Conservation (phyloP, 2,329 filamentous ascomycete species). For the Chrysoporthe deuterocubensis region DNA sequence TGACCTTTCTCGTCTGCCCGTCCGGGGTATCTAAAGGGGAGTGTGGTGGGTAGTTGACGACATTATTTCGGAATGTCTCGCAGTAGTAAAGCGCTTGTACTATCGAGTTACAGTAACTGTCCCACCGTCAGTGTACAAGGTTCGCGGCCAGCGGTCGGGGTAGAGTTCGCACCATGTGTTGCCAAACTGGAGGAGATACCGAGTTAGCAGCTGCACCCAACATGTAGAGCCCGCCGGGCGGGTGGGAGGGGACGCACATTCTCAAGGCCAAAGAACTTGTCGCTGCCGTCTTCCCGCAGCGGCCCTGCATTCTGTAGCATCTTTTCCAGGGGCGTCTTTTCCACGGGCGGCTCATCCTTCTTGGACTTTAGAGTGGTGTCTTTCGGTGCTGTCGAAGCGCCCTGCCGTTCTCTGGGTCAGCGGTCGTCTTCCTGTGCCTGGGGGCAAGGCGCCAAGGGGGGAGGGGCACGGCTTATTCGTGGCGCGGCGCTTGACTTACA, state of each 20-base stretch:
- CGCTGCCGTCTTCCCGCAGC: slow-evolving; percentile 83
- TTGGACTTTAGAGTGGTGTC: slow-evolving; percentile 50
- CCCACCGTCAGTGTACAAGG: slow-evolving; percentile 29
- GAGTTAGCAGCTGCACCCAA: slow-evolving; percentile 15
- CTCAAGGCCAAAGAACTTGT: slow-evolving; percentile 98
- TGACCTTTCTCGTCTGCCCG: slow-evolving; percentile 57
- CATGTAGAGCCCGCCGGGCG: slow-evolving; percentile 14
- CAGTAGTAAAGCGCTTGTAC: slow-evolving; percentile 97
- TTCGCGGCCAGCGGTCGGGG: slow-evolving; percentile 13
- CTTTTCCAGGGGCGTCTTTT: slow-evolving; percentile 68
- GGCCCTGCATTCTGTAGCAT: slow-evolving; percentile 83
- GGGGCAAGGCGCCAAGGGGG: slow-evolving; percentile 15
- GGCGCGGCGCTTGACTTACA: slow-evolving; percentile 47
- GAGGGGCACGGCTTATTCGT: not conserved
- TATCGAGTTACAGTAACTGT: slow-evolving; percentile 97
- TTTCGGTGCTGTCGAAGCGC: slow-evolving; percentile 47
- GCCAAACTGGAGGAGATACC: slow-evolving; percentile 69
- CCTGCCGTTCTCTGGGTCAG: slow-evolving; percentile 39
- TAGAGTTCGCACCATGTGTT: slow-evolving; percentile 80
- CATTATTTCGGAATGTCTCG: slow-evolving; percentile 87
- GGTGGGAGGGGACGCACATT: slow-evolving; percentile 68
- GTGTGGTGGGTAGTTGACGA: slow-evolving; percentile 84
- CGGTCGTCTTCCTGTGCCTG: slow-evolving; percentile 21
- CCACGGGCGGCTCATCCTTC: slow-evolving; percentile 61
- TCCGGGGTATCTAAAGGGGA: slow-evolving; percentile 73